These are phyloP conservation scores for Ramularia endophylla DNA, from an alignment of 2,329 filamentous ascomycete genomes.

Conservation along the genomic window DNA sequence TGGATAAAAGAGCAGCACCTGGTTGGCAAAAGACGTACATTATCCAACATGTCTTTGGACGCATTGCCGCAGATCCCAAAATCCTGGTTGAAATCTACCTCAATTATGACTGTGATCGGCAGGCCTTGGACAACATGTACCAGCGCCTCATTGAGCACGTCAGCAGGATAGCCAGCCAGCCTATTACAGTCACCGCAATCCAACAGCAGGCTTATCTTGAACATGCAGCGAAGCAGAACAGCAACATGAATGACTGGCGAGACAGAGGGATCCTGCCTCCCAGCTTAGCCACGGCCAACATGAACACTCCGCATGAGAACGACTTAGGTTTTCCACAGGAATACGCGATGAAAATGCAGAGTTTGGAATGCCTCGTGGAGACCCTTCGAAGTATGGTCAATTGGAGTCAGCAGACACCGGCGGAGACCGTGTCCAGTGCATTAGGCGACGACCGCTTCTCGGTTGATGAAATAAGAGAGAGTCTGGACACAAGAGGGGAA, in stretches of 20 bases:
- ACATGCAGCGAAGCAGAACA: slow-evolving; percentile 51
- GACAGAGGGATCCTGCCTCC: slow-evolving; percentile 79
- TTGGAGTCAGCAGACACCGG: slow-evolving; percentile 71
- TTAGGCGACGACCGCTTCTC: slow-evolving; percentile 45
- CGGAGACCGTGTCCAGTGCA: slow-evolving; percentile 40
- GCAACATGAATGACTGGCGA: slow-evolving; percentile 66
- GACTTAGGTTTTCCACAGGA: slow-evolving; percentile 77
- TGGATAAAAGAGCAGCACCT: slow-evolving; percentile 82
- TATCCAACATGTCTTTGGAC: slow-evolving; percentile 68
- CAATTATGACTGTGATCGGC: slow-evolving; percentile 96
- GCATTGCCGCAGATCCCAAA: slow-evolving; percentile 77
- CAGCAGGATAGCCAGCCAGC: slow-evolving; percentile 75
- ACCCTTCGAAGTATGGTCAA: slow-evolving; percentile 84
- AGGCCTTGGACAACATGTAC: slow-evolving; percentile 91
- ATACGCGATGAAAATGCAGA: slow-evolving; percentile 84
- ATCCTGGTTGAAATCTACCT: slow-evolving; percentile 92
- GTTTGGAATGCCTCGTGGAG: slow-evolving; percentile 82
- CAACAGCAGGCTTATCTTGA: slow-evolving; percentile 89
- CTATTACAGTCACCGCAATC: slow-evolving; percentile 65
- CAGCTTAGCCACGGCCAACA: slow-evolving; percentile 72
- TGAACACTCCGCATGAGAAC: slow-evolving; percentile 43
- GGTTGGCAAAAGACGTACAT: slow-evolving; percentile 90
- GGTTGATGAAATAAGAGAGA: slow-evolving; percentile 60
- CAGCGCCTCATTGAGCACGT: slow-evolving; percentile 91
- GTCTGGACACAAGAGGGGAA: slow-evolving; percentile 61